A percentile compares a stretch with the other conserved stretches of the same genome.
Evolutionary conservation across 257 asterid genomes (phyloP).

Genomic region (Ehretia macrophylla): DNA sequence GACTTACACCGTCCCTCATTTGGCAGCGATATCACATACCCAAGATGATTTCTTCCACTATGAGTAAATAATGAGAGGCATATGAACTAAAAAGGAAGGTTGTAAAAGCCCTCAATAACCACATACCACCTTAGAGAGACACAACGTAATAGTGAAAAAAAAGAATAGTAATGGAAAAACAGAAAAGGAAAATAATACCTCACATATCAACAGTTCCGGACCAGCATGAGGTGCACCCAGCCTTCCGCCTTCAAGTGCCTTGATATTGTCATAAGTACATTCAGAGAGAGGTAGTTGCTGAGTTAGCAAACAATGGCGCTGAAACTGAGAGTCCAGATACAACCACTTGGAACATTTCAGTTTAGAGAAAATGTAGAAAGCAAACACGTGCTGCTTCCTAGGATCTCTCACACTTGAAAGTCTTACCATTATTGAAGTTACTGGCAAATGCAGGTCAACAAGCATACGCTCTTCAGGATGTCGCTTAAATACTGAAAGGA

Average conservation of each 20-base stretch:
- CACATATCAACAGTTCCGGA: constrained; percentile 31
- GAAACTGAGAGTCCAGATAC: constrained; percentile 60
- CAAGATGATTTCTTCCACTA: too few relatives aligned
- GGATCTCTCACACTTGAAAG: constrained; percentile 51
- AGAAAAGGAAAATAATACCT: constrained; percentile 44
- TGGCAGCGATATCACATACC: too few relatives aligned
- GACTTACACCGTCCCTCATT: background rate
- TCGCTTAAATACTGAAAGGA: constrained; percentile 55
- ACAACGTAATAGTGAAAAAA: constrained; percentile 10
- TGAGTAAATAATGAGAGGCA: background rate
- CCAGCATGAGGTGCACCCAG: constrained; percentile 27
- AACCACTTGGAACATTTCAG: constrained; percentile 61
- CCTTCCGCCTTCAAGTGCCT: constrained; percentile 46
- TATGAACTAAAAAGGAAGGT: background rate
- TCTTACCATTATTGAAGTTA: constrained; percentile 68
- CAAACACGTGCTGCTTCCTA: constrained; percentile 56
- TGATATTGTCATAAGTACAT: constrained; percentile 77
- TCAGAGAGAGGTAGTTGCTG: constrained; percentile 64
- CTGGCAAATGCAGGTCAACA: constrained; percentile 55
- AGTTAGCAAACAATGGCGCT: constrained; percentile 49
- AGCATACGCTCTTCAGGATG: constrained; percentile 40
- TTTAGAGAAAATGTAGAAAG: constrained; percentile 60
- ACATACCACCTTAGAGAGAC: background rate
- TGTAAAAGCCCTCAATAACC: background rate
- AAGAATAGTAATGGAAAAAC: background rate